Evolutionary conservation across 441 rosid genomes (phyloP), one percentile per base, ranked within the genome.

Genomic region (Gossypium gossypioides): DNA sequence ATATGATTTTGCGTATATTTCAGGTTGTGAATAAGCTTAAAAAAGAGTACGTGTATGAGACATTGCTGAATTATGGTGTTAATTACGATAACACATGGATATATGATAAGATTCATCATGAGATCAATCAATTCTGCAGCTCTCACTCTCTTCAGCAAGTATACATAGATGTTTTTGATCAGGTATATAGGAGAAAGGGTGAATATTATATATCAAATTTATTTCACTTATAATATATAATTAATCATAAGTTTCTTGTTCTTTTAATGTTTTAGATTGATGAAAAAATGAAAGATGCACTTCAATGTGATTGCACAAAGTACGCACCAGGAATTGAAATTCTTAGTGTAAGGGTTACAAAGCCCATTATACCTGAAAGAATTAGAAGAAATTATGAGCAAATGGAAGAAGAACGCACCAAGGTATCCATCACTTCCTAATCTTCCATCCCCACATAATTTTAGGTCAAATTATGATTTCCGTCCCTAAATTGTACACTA

Each of bases 121-220:
- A 93, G 85, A 93, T 93, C 85, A 93, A 93, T 81, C 97, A 93
- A 85, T 93, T 93, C 81, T 91, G 98, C 82, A 91, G 96, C 84
- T 89, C 96, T 15, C 96, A 93, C 76, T 51, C 86, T 21, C 97
- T 93, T 74, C 97, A 93, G 77, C 98, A 93, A 84, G 98, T 93
- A 51, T 93, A 89, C 75, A 93, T 93, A 71, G 98, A 91, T 81
- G 91, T 93, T 80, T 93, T 91, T 73, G 96, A 93, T 81, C 96
- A 93, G 94, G 98, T 89, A 73, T 4, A 42, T 40, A 7, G 9
- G 44, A 52, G 22, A 18, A 2, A 22, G 1, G 21, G 0, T 50
- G 21, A 27, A 27, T 27, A 27, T 4, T 27, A 27, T 27, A 27
- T 0, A 27, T 27, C 3, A 27, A 27, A 27, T 27, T 4, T 27